Percentiles rank a stretch among this genome's conserved stretches.
phyloP scores from a whole-genome alignment of 2,329 filamentous ascomycete genomes.

The Fusarium subtropicale region DNA sequence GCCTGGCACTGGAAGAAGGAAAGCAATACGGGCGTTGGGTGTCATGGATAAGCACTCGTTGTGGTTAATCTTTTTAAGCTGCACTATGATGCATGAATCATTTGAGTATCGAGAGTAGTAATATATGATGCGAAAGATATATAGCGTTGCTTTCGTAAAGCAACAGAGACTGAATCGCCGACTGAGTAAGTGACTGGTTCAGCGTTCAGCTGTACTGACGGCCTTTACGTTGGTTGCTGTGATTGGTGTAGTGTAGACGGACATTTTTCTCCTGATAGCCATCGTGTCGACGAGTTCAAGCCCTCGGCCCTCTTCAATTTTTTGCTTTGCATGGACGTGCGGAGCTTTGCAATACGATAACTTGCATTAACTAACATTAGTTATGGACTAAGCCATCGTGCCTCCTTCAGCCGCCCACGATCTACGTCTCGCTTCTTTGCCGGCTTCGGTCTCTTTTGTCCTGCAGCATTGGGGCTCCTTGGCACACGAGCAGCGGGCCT shows the following conservation, averaged over 20 bases:
- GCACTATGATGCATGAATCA: constrained; percentile 1
- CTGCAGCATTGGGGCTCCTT: constrained; percentile 19
- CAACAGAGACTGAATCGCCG: neutral
- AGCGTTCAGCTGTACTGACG: neutral
- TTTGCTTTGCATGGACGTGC: neutral
- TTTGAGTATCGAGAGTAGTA: constrained; percentile 8
- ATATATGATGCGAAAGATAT: constrained; percentile 18
- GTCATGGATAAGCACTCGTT: constrained; percentile 31
- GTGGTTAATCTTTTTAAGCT: constrained; percentile 5
- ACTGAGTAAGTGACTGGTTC: neutral
- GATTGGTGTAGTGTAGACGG: neutral
- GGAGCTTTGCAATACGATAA: neutral
- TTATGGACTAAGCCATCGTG: neutral
- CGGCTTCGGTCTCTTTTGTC: constrained; percentile 30
- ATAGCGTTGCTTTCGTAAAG: neutral
- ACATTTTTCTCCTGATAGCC: neutral
- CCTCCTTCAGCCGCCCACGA: constrained; percentile 3
- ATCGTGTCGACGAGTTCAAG: neutral
- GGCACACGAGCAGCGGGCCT: constrained; percentile 13
- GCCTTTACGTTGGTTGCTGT: neutral
- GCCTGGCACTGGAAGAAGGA: constrained; percentile 4
- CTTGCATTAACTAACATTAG: neutral
- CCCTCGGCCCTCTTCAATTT: neutral
- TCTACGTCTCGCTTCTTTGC: constrained; percentile 1
- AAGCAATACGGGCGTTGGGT: constrained; percentile 39